A percentile compares a stretch with the other conserved stretches of the same genome.
Conservation (phyloP, 2,329 filamentous ascomycete genomes). For the Lecanicillium sp. region DNA sequence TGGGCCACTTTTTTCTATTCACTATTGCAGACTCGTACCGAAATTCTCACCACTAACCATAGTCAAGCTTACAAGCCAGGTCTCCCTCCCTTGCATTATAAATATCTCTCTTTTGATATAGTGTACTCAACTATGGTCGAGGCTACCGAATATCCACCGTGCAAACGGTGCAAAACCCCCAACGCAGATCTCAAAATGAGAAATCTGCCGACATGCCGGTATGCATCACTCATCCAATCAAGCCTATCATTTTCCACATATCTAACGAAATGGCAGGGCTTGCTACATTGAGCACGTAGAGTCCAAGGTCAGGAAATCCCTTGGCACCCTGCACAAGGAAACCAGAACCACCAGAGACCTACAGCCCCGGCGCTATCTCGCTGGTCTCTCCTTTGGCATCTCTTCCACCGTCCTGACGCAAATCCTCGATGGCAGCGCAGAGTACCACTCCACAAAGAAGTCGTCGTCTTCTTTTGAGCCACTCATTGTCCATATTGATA, state of each 20-base stretch:
- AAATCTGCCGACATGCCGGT: slow-evolving; percentile 18
- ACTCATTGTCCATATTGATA: slow-evolving; percentile 48
- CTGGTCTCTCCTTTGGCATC: slow-evolving; percentile 76
- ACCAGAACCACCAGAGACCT: slow-evolving; percentile 27
- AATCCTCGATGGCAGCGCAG: slow-evolving; percentile 62
- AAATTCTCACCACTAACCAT: too few species aligned
- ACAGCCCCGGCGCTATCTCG: slow-evolving; percentile 44
- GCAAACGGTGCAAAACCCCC: slow-evolving; percentile 15
- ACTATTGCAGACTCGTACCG: too few species aligned
- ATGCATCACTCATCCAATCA: slow-evolving; percentile 3
- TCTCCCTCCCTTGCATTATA: too few species aligned
- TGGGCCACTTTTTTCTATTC: too few species aligned
- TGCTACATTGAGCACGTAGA: slow-evolving; percentile 75
- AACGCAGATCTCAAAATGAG: slow-evolving; percentile 13
- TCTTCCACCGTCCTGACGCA: slow-evolving; percentile 73
- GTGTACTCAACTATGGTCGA: background rate
- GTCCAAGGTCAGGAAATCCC: slow-evolving; percentile 71
- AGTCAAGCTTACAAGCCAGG: too few species aligned
- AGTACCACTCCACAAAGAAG: slow-evolving; percentile 55
- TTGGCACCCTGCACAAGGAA: slow-evolving; percentile 42
- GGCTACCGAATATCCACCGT: slow-evolving; percentile 5
- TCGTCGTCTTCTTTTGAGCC: slow-evolving; percentile 61
- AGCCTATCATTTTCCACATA: slow-evolving; percentile 5
- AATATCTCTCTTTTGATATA: too few species aligned
- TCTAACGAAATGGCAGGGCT: slow-evolving; percentile 16